Percentiles rank a stretch among this genome's conserved stretches.
Evolutionary conservation across 169 alveolate genomes (phyloP).

Genomic region (Eimeria praecox): DNA sequence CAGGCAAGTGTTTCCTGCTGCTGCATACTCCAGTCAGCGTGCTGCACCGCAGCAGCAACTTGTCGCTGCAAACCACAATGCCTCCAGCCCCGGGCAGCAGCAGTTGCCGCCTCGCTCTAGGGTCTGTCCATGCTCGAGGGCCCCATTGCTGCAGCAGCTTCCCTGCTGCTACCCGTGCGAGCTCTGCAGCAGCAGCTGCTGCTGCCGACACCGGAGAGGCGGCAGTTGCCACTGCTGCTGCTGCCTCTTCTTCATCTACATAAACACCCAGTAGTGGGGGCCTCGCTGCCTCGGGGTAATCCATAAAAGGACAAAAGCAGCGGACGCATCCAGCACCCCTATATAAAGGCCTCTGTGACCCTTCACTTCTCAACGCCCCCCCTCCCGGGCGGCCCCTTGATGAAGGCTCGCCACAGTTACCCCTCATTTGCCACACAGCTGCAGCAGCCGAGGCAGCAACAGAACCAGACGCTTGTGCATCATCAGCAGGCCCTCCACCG

Average conservation of each 20-base stretch:
- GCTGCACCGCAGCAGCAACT: slow-evolving; percentile 51
- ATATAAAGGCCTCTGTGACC: neutral
- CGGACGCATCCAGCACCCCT: slow-evolving; percentile 53
- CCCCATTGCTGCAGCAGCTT: slow-evolving; percentile 32
- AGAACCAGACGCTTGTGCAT: neutral
- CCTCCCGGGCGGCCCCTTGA: slow-evolving; percentile 1
- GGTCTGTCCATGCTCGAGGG: slow-evolving; percentile 18
- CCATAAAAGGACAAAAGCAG: slow-evolving; percentile 37
- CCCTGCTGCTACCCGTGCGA: slow-evolving; percentile 41
- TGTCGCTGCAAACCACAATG: slow-evolving; percentile 62
- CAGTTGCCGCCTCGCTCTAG: neutral
- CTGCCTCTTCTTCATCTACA: slow-evolving; percentile 60
- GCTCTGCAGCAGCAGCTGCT: slow-evolving; percentile 48
- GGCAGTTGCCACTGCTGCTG: slow-evolving; percentile 44
- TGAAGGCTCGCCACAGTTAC: neutral
- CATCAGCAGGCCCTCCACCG: neutral
- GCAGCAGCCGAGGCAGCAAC: slow-evolving; percentile 32
- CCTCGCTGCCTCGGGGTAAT: slow-evolving; percentile 15
- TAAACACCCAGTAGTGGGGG: slow-evolving; percentile 27
- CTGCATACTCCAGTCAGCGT: slow-evolving; percentile 52
- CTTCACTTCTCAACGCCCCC: neutral
- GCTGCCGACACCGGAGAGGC: slow-evolving; percentile 54
- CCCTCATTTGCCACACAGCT: slow-evolving; percentile 43
- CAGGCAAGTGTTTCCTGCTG: slow-evolving; percentile 52
- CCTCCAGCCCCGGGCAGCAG: slow-evolving; percentile 66